Base-by-base conservation (phyloP, 306 rosid species). In the Heteromeles arbutifolia region DNA sequence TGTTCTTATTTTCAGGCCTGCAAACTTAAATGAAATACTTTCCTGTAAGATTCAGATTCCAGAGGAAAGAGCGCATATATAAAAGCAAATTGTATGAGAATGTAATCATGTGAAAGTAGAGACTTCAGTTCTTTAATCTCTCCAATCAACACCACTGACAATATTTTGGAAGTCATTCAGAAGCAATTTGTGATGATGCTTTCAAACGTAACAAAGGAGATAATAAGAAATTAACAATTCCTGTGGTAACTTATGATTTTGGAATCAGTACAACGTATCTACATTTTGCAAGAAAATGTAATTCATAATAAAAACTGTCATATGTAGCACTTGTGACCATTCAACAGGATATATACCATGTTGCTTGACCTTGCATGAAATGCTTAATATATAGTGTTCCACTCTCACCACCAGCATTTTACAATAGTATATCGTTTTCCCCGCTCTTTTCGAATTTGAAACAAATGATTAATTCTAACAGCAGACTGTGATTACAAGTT, bases 1-100 rank as follows among this genome's bases (percentile, higher is more conserved):
- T 1, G 37, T 31, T 85, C 97, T 92, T 87, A 67, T 41, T 84
- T 94, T 94, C 57, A 92, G 95, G 80, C 98, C 98, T 92, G 92
- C 45, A 73, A 31, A 67, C 61, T 62, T 34, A 76, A 28, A 77
- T 25, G 43, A 68, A 73, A 39, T 26, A 18, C 56, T 24, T 59
- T 70, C 44, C 13, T 26, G 18, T 73, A 41, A 73, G 57, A 25
- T 25, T 41, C 18, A 21, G 37, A 5, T 32, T 32, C 37, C 37
- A 32, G 25, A 73, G 41, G 21, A 25, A 54, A 37, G 53, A 52
- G 24, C 29, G 5, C 43, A 28, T 5, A 50, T 15, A 70, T 45
- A 26, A 32, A 63, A 70, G 6, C 66, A 37, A 22, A 37, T n/a
- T 24, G 34, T 52, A 48, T 24, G 34, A 6, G 50, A n/a, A 10